Percentiles rank a stretch among this genome's conserved stretches.
Conservation (phyloP, 768 basidiomycete species). For the Termitomyces sp. region DNA sequence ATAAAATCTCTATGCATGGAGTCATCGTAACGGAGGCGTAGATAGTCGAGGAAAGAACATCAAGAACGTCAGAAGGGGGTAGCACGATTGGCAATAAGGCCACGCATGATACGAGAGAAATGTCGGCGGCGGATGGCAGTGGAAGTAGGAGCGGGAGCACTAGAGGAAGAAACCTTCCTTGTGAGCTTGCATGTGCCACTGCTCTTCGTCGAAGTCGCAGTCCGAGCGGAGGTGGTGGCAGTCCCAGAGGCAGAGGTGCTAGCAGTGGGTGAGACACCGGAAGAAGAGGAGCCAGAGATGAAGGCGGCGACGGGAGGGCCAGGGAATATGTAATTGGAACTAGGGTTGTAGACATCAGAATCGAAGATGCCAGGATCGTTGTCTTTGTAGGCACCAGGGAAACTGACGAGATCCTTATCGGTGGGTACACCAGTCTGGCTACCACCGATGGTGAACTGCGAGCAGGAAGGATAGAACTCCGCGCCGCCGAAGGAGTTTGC, state of each 20-base stretch:
- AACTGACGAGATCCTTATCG: constrained; percentile 46
- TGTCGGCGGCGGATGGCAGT: constrained; percentile 18
- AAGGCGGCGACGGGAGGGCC: constrained; percentile 46
- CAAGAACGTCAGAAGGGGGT: background rate
- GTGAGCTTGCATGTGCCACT: constrained; percentile 17
- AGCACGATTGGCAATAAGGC: constrained; percentile 12
- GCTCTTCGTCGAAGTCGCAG: constrained; percentile 9
- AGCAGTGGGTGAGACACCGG: background rate
- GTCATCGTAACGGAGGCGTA: background rate
- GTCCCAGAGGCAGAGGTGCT: constrained; percentile 8
- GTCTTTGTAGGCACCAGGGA: constrained; percentile 73
- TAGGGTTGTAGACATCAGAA: constrained; percentile 35
- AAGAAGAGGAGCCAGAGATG: constrained; percentile 16
- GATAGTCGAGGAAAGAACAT: background rate
- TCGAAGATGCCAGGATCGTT: constrained; percentile 68
- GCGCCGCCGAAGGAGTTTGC: constrained; percentile 54
- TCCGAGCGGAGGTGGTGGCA: background rate
- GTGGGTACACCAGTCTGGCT: constrained; percentile 44
- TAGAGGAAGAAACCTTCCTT: constrained; percentile 5
- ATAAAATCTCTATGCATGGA: background rate
- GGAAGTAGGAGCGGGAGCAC: constrained; percentile 1
- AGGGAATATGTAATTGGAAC: constrained; percentile 38
- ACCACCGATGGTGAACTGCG: constrained; percentile 52
- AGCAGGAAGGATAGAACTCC: constrained; percentile 78
- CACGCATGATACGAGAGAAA: constrained; percentile 26